These are phyloP conservation scores for Toxoplasma gondii DNA, from an alignment of 169 alveolate species.

Conservation along the genomic window DNA sequence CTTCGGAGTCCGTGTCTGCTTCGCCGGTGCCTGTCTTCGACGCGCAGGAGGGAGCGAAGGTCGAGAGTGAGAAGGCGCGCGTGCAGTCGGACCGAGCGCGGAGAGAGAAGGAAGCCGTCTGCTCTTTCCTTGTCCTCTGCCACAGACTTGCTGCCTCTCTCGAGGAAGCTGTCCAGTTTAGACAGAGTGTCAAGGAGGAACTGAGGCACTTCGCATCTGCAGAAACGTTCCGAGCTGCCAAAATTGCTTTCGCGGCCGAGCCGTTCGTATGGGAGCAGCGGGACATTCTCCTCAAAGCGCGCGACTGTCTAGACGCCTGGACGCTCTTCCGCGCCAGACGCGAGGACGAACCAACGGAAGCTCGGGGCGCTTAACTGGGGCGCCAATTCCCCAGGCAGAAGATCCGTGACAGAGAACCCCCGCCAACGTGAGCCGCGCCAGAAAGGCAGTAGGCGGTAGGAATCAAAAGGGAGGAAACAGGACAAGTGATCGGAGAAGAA, in stretches of 20 bases:
- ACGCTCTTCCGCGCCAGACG: not conserved
- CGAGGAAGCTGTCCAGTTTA: not conserved
- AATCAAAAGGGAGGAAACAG: no score
- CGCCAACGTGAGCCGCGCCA: no score
- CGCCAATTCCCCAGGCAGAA: no score
- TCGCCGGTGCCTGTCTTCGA: no score
- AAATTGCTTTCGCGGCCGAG: not conserved
- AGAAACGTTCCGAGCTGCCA: not conserved
- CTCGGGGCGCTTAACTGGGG: not conserved
- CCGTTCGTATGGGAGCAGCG: not conserved
- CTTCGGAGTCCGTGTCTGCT: no score
- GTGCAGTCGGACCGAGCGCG: no score
- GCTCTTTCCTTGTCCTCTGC: not conserved
- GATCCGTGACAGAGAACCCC: no score
- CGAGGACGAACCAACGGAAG: not conserved
- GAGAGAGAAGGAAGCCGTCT: not conserved
- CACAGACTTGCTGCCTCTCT: not conserved
- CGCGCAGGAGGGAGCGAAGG: not conserved
- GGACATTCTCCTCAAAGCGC: not conserved
- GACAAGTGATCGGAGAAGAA: no score
- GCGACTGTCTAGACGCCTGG: not conserved
- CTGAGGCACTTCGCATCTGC: not conserved
- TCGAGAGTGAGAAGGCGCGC: not conserved
- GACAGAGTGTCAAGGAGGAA: constrained; percentile 4
- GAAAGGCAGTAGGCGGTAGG: no score